phyloP scores from a whole-genome alignment of 768 basidiomycete species.

The Calocybe gangraenosa region DNA sequence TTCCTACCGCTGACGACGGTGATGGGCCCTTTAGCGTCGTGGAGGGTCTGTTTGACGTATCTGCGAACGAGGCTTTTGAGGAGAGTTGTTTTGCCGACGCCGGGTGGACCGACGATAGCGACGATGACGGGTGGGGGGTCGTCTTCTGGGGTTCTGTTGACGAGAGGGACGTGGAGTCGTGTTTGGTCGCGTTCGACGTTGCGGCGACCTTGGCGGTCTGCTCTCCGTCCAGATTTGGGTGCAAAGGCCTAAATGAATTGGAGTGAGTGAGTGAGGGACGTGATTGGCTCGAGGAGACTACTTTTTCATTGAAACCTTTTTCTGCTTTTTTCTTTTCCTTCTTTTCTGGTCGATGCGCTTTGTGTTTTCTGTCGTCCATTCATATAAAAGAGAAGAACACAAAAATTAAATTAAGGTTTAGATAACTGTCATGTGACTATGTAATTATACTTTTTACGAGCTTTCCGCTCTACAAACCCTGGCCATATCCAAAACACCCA shows the following conservation, averaged over 20 bases:
- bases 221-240: constrained; percentile 83
- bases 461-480: no score
- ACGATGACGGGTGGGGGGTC: constrained; percentile 92
- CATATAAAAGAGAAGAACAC: not conserved
- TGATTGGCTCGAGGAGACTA: constrained; percentile 18
- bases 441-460: no score
- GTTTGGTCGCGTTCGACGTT: constrained; percentile 94
- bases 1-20: constrained; percentile 95
- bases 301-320: constrained; percentile 92
- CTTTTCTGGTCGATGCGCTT: constrained; percentile 74
- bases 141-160: constrained; percentile 90
- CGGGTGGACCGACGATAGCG: constrained; percentile 93
- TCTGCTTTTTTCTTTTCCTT: constrained; percentile 64
- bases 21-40: constrained; percentile 87
- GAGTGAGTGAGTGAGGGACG: not conserved
- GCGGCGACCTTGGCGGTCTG: constrained; percentile 84
- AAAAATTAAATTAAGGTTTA: no score
- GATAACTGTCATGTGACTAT: no score
- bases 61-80: constrained; percentile 87
- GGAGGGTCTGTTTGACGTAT: constrained; percentile 91
- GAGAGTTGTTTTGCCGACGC: constrained; percentile 94
- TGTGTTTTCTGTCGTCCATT: constrained; percentile 69
- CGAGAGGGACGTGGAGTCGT: constrained; percentile 91
- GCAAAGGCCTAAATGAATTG: constrained; percentile 72
- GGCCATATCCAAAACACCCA: no score